phyloP scores from a whole-genome alignment of 306 rosid species.

The Vachellia pachyceras region DNA sequence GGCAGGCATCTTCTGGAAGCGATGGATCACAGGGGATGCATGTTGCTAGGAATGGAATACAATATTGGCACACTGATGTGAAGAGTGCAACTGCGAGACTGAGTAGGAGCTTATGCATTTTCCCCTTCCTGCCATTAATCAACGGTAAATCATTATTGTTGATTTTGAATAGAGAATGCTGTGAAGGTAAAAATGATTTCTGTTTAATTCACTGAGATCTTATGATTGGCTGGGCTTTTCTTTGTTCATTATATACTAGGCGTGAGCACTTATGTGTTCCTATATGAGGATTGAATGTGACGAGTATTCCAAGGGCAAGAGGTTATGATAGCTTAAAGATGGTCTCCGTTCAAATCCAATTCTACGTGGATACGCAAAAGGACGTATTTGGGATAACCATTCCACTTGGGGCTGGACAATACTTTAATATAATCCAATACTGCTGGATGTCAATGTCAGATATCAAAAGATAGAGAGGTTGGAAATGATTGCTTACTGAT shows the following conservation, averaged over 20 bases:
- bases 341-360: background rate
- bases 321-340: background rate
- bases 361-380: background rate
- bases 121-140: constrained; percentile 75
- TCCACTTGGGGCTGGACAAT: background rate
- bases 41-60: constrained; percentile 80
- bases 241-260: constrained; percentile 12
- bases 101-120: constrained; percentile 71
- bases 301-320: background rate
- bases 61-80: constrained; percentile 77
- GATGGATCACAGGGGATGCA: constrained; percentile 72
- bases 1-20: constrained; percentile 59
- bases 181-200: constrained; percentile 15
- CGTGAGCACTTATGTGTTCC: background rate
- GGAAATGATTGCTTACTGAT: constrained; percentile 72
- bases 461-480: background rate
- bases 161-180: background rate
- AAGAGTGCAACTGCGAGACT: constrained; percentile 66
- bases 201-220: constrained; percentile 12
- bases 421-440: background rate
- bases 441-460: background rate
- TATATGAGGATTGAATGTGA: background rate
- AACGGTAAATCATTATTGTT: constrained; percentile 17
- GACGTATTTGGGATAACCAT: background rate
- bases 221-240: constrained; percentile 3